A percentile compares a stretch with the other conserved stretches of the same genome.
phyloP scores from a whole-genome alignment of 2,329 filamentous ascomycete genomes.

The Lasiodiplodia sp. region DNA sequence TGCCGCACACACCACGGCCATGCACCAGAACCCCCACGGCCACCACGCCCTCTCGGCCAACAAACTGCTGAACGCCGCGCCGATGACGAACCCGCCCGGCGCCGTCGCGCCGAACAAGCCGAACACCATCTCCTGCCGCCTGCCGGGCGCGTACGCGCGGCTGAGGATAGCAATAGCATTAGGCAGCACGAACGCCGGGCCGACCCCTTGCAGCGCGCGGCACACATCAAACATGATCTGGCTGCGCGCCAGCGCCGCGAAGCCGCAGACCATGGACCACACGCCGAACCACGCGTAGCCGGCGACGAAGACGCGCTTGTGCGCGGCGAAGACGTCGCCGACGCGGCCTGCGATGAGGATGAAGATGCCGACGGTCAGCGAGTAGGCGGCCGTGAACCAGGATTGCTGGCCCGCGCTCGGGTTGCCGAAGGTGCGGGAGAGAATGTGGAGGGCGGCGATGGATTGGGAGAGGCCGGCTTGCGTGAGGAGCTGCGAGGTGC shows the following conservation, averaged over 20 bases:
- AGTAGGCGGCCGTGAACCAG: conserved; percentile 59
- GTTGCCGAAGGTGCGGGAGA: conserved; percentile 51
- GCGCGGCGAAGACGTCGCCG: conserved; percentile 57
- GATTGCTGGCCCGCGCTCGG: conserved; percentile 49
- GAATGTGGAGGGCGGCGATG: conserved; percentile 49
- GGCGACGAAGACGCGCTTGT: conserved; percentile 57
- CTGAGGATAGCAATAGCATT: conserved; percentile 70
- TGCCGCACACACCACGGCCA: conserved; percentile 32
- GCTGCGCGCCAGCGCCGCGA: conserved; percentile 49
- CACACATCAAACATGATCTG: conserved; percentile 47
- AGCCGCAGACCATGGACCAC: conserved; percentile 56
- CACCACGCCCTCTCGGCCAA: conserved; percentile 57
- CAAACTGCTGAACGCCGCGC: conserved; percentile 50
- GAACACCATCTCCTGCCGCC: conserved; percentile 68
- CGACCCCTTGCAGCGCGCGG: conserved; percentile 57
- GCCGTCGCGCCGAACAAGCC: conserved; percentile 58
- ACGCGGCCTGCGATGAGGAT: conserved; percentile 58
- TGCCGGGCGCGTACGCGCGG: conserved; percentile 62
- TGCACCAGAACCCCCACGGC: conserved; percentile 60
- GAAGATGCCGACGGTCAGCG: conserved; percentile 58
- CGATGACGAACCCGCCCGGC: conserved; percentile 53
- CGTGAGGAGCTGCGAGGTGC: conserved; percentile 47
- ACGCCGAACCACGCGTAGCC: conserved; percentile 60
- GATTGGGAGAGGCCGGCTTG: conserved; percentile 49
- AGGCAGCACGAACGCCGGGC: conserved; percentile 68